Base-by-base conservation (phyloP, 2,329 filamentous ascomycete genomes). In the Fusarium anguioides region DNA sequence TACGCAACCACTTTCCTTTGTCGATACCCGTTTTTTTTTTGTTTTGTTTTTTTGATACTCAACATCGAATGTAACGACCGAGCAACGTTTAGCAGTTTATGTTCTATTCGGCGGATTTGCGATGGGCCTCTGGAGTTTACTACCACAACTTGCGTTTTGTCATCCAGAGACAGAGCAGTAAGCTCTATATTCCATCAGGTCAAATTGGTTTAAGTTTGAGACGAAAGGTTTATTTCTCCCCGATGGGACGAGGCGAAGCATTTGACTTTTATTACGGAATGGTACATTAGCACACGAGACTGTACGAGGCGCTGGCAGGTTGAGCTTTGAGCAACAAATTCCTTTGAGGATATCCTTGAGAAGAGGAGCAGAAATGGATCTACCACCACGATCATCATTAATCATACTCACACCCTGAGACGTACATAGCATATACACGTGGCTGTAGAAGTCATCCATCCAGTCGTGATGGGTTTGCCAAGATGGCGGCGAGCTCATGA, bases 21-120 rank as follows among this genome's bases (percentile, higher is more conserved):
- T 73, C 68, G 67, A 73, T 73, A 73, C 71, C 71, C 71, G 50
- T 65, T 66, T 60, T 66, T 24, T n/a, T n/a, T n/a, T n/a, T n/a
- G n/a, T n/a, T n/a, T n/a, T n/a, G n/a, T n/a, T n/a, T n/a, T n/a
- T 55, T 68, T 63, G 40, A 53, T 69, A 49, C 49, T 54, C 29
- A 23, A 48, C 31, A 31, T 54, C 31, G 49, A 55, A 44, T 50
- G 50, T 46, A 26, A 46, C 44, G 18, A 29, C 27, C 27, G 31
- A 31, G 27, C 23, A 42, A 47, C 20, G 42, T 45, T 57, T 52
- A 18, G 40, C 33, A 40, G 37, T 24, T 46, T 23, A 21, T 27
- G 39, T 59, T 39, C 42, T 48, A 26, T 66, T 52, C 29, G 29
- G 51, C 42, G 47, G 27, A 15, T 52, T 59, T 49, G 42, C 31